Base-by-base conservation (phyloP, 805 yeast genomes). In the Metschnikowia anglica region DNA sequence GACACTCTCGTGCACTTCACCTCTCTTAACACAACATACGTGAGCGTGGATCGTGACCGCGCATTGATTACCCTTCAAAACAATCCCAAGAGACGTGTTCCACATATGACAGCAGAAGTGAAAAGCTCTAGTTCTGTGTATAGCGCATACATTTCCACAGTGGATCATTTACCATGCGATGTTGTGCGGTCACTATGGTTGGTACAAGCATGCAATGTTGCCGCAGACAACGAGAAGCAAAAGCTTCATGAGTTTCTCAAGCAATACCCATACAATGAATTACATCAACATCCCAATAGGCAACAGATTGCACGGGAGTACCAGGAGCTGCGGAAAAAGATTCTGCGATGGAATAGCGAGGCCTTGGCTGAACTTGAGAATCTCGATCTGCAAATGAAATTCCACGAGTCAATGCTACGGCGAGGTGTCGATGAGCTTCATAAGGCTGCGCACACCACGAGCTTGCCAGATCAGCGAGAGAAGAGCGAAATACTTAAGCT, bases 131-230 rank as follows among this genome's bases (percentile, higher is more conserved):
- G 60, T 34, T 61, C 67, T 9, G 53, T 66, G 18, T 58, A 60
- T 42, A 68, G 63, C 48, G 58, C 73, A 19, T 70, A 66, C 49
- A 63, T 70, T 24, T 61, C 73, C 17, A 68, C 73, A 4, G 57
- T 70, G 8, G 76, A 70, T 45, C 76, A 70, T 46, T 55, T 70
- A 27, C 74, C 76, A 19, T 63, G 73, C 42, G 76, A 70, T 43
- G 55, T 70, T 3, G 59, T 70, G 31, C 64, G 76, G 36, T 65
- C 73, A 7, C 51, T 70, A 8, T 70, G 76, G 76, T 51, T 69
- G 13, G 59, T 70, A 3, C 76, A 70, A 40, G 51, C 63, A 11
- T 60, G 69, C 38, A 70, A 70, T 41, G 50, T 66, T 16, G 38
- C 54, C 8, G 54, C 61, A 3, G 59, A 55, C 18, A 57, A 60